Evolutionary conservation across 129 eudicot species (phyloP), one percentile per base, ranked within the genome.

Genomic region (Solidago caesia): DNA sequence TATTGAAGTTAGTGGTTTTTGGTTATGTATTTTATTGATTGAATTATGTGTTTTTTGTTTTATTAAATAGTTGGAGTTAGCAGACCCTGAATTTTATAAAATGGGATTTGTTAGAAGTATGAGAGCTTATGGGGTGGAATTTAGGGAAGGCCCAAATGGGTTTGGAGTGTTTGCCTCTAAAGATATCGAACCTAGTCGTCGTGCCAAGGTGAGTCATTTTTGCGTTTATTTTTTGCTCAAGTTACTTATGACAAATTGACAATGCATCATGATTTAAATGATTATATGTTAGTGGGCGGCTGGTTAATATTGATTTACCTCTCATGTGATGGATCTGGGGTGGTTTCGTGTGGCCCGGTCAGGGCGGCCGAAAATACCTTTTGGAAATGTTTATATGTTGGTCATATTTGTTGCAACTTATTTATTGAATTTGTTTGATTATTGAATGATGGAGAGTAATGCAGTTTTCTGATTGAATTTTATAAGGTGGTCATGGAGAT

Each of bases 121-220:
- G 84, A 74, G 99, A 77, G 97, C 96, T 1, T 94, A 94, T 79
- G 99, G 97, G 72, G 88, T 94, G 49, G 99, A 94, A 77, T 94
- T 91, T 76, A 91, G 91, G 76, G 99, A 94, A 87, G 97, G 97
- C 10, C 96, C 99, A 44, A 85, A 91, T 73, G 99, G 99, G 14
- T 88, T 88, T 76, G 99, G 96, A 77, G 91, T 94, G 7, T 91
- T 75, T 79, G 99, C 99, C 7, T 87, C 96, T 52, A 91, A 81
- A 87, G 93, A 94, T 66, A 78, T 94, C 9, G 91, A 87, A 76
- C 89, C 97, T 71, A 84, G 80, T 72, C 96, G 96, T 47, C 97
- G 99, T 70, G 88, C 99, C 53, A 87, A 96, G 88, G 99, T 94
- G 67, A 73, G 71, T 73, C 64, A 12, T 62, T 41, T 33, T 64